Evolutionary conservation across 345 rosid species (phyloP), one percentile per base, ranked within the genome.

Genomic region (Lenwebbia sp.): DNA sequence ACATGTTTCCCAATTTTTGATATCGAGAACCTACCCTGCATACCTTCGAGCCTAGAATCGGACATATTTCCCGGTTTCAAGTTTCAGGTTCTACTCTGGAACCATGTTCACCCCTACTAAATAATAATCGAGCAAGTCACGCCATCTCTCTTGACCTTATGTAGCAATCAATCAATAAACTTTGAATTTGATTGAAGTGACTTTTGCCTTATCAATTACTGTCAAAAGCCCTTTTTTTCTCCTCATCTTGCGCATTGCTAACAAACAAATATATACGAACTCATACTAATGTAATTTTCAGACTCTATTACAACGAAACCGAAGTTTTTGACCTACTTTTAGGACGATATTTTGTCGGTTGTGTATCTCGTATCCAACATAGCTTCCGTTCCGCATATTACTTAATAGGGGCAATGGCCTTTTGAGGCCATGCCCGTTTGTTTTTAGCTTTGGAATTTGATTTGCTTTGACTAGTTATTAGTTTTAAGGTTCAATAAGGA

Each of bases 1-100:
- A 49, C 51, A 49, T 10, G 13, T 49, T 49, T 11, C 51, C 13
- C 13, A 49, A 11, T 49, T 49, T 49, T 49, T 11, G 11, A 11
- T 10, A 10, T 2, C 3, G 13, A 13, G 3, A 2, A 11, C 51
- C 51, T 49, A 49, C 13, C 4, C 0, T 49, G 3, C 2, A 49
- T 49, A 49, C 1, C 4, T 49, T 49, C 4, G 2, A 49, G 11
- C 7, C 3, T 49, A 11, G 0, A 49, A 49, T 0, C 1, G 13
- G 13, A 49, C 4, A 10, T 3, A 13, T 11, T 49, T 49, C 51
- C 10, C 6, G 10, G 3, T 49, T 49, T 3, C 13, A 11, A 3
- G 51, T 10, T 49, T 49, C 2, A 10, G 3, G 0, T 49, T 49
- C 11, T 3, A 11, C 0, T 0, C 1, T 2, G 13, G 0, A 49